Evolutionary conservation across 768 basidiomycete species (phyloP).

Genomic region (Pisolithus sp.): DNA sequence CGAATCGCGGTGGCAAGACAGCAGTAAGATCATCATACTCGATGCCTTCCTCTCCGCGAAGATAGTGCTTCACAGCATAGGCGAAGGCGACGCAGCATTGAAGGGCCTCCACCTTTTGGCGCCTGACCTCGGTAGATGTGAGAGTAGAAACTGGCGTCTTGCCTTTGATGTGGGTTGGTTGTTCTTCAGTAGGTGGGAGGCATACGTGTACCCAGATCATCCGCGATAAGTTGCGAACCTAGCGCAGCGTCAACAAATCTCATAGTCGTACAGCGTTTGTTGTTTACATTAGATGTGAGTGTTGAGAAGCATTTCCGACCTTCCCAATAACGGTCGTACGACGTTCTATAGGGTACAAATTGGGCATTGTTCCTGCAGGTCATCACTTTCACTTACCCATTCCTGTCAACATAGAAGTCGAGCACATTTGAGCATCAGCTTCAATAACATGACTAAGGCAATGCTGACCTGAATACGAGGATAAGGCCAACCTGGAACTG

Average conservation of each 20-base stretch:
- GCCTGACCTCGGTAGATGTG: conserved; percentile 48
- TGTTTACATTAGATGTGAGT: conserved; percentile 54
- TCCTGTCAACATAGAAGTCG: conserved; percentile 35
- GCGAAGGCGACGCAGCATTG: conserved; percentile 66
- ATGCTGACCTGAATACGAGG: conserved; percentile 71
- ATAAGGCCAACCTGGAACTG: conserved; percentile 71
- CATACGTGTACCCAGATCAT: conserved; percentile 75
- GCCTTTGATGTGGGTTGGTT: conserved; percentile 39
- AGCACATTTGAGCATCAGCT: background rate
- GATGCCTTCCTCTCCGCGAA: conserved; percentile 77
- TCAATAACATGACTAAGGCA: background rate
- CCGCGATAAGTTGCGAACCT: conserved; percentile 70
- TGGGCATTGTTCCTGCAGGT: background rate
- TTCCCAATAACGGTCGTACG: conserved; percentile 85
- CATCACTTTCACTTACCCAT: conserved; percentile 43
- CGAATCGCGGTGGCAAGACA: conserved; percentile 59
- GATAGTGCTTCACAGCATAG: conserved; percentile 70
- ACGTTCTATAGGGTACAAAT: conserved; percentile 45
- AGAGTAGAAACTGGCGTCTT: conserved; percentile 43
- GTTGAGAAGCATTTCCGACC: conserved; percentile 79
- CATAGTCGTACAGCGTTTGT: background rate
- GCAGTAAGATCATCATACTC: conserved; percentile 61
- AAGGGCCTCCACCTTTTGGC: conserved; percentile 64
- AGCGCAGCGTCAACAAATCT: background rate
- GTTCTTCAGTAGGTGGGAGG: conserved; percentile 51